phyloP scores from a whole-genome alignment of 2,329 filamentous ascomycete genomes.

The Stemphylium vesicarium region DNA sequence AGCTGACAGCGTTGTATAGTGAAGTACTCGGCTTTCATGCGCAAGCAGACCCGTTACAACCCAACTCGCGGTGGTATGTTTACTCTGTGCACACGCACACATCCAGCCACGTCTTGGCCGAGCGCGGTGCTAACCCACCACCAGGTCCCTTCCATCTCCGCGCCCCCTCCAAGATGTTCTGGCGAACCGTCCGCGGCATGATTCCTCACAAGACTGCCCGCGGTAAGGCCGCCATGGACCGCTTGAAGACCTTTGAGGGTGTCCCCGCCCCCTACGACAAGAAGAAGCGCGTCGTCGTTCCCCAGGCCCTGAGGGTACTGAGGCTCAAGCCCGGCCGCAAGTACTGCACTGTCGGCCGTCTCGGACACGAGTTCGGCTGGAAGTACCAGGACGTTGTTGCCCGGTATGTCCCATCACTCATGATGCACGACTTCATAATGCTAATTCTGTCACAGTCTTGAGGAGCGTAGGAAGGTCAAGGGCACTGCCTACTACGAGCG shows the following conservation, averaged over 20 bases:
- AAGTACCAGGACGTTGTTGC: conserved; percentile 99
- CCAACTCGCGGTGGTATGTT: conserved; percentile 92
- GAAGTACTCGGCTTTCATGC: conserved; percentile 99
- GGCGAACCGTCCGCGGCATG: conserved; percentile 99
- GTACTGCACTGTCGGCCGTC: conserved; percentile 98
- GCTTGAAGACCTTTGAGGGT: conserved; percentile 99
- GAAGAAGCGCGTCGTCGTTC: conserved; percentile 99
- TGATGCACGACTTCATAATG: neutral
- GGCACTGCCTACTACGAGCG: conserved; percentile 98
- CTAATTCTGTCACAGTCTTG: conserved; percentile 69
- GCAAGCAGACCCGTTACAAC: conserved; percentile 99
- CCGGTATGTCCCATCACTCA: conserved; percentile 70
- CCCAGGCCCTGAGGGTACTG: conserved; percentile 95
- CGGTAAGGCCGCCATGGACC: conserved; percentile 93
- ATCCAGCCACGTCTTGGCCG: neutral
- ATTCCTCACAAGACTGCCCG: conserved; percentile 99
- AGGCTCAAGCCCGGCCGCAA: conserved; percentile 98
- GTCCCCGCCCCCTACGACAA: conserved; percentile 98
- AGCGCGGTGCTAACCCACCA: conserved; percentile 28
- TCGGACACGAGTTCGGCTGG: conserved; percentile 99
- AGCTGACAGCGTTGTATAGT: conserved; percentile 66
- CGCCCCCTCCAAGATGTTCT: conserved; percentile 98
- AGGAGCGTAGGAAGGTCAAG: conserved; percentile 99
- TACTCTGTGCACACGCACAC: neutral
- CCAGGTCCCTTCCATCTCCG: conserved; percentile 99